Conservation (phyloP, 345 rosid genomes). For the Zanthoxylum bungeanum region DNA sequence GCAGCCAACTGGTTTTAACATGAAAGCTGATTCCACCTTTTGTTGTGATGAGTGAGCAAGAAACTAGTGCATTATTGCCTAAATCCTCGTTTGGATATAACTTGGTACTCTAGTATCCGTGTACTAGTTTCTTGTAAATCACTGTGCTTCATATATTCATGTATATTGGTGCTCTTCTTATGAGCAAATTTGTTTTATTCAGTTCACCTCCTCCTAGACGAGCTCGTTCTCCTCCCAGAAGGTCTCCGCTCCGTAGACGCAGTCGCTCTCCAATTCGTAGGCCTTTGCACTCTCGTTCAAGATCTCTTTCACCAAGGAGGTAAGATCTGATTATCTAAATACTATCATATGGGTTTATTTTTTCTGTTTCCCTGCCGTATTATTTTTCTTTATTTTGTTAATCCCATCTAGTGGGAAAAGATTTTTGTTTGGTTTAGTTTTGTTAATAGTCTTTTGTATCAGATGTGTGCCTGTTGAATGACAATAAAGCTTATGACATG, state of each 20-base stretch:
- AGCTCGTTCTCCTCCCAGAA: slow-evolving; percentile 79
- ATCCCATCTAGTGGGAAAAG: too few species aligned
- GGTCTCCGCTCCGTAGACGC: slow-evolving; percentile 91
- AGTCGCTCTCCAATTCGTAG: slow-evolving; percentile 93
- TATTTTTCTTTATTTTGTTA: too few species aligned
- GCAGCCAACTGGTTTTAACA: neutral
- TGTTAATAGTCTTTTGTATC: too few species aligned
- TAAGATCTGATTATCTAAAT: slow-evolving; percentile 17
- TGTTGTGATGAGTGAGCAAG: neutral
- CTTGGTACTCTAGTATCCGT: too few species aligned
- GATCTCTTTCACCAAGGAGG: slow-evolving; percentile 84
- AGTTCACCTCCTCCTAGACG: slow-evolving; percentile 88
- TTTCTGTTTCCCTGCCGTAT: too few species aligned
- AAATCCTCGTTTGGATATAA: too few species aligned
- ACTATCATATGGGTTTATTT: neutral
- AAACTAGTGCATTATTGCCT: neutral
- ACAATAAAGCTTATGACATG: too few species aligned
- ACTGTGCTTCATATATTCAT: too few species aligned
- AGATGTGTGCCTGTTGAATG: too few species aligned
- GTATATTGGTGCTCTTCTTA: slow-evolving; percentile 2
- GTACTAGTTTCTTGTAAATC: too few species aligned
- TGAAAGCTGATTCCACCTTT: neutral
- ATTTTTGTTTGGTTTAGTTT: too few species aligned
- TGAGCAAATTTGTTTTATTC: slow-evolving; percentile 9
- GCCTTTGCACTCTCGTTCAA: slow-evolving; percentile 70